Base-by-base conservation (phyloP, 148 eudicot genomes). In the Heliosperma pusillum region DNA sequence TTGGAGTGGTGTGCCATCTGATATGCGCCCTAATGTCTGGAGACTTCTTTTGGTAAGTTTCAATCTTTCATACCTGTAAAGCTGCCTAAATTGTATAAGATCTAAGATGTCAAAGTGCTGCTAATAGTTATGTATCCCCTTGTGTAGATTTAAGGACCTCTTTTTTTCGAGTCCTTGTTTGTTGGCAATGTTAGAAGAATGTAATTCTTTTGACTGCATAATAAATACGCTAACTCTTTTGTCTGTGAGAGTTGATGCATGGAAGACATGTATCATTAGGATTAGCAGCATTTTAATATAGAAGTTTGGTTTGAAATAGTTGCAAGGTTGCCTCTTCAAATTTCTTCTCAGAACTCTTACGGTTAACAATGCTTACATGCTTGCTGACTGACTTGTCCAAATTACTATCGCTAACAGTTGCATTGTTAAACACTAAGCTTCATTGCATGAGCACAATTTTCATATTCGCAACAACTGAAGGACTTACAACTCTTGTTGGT, bases 1-100 rank as follows among this genome's bases (percentile, higher is more conserved):
- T 59, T 94, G 98, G 98, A 94, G 85, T 87, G 98, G 98, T 13
- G 90, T 94, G 73, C 98, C 98, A 47, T 77, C 95, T 78, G 82
- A 94, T 77, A 73, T 94, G 79, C 96, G 98, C 58, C 97, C 95
- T n/a, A 89, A 80, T 72, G 87, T 90, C 26, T 94, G 98, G 98
- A 86, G 97, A 79, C 90, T 94, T 82, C 97, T 94, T 76, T 81
- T 94, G 96, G 98, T 94, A 84, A 79, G 90, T 75, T 44, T 13
- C 60, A 44, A 12, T 10, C 19, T 12, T 12, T 50, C 13, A 36
- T 44, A 47, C 64, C 42, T 20, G 25, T 62, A 50, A 17, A 22
- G 55, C 26, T 64, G 12, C 40, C 56, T 77, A 66, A 25, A 15
- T 45, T 47, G 58, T 69, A 20, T 64, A 29, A 15, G 42, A 27